Evolutionary conservation across 345 rosid species (phyloP), one percentile per base, ranked within the genome.

Genomic region (Boechera divaricarpa): DNA sequence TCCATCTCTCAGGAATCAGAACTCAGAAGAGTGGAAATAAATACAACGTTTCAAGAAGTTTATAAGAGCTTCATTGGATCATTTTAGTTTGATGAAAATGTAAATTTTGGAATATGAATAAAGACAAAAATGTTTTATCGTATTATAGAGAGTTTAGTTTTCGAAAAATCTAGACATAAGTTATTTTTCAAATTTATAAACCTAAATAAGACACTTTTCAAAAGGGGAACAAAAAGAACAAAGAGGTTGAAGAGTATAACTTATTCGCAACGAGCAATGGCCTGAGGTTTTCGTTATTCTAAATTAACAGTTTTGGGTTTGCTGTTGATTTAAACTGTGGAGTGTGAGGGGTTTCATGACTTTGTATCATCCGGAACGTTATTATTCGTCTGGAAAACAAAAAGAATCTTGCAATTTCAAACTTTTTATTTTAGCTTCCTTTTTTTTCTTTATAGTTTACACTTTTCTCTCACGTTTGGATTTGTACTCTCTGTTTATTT

Each of bases 251-350:
- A 81, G 92, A 91, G 75, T 94, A 94, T 84, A 90, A 90, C 83
- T 83, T 91, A 88, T 94, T 94, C 81, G 94, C 97, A 32, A 82
- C 84, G 29, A 90, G 90, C 67, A 87, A 86, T 42, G 88, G 90
- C 65, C 36, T 87, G 54, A 82, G 85, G 80, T 93, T 91, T 87
- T 86, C 94, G 39, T 73, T 91, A 78, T 86, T 86, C 86, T 85
- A 65, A 70, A 78, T 38, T 67, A 84, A 83, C 39, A 84, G 87
- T 65, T 63, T 63, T 73, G 77, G 77, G 70, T 16, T 48, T 63
- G 60, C 41, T 61, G 53, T 72, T 72, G 52, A 63, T 61, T 60
- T 71, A 5, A 45, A 73, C 42, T 28, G 44, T 72, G 53, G 68
- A 62, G 42, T 51, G 63, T 60, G 75, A 35, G 39, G 31, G 61